phyloP scores from a whole-genome alignment of 139 green algal genomes.

The Ettlia oleoabundans region DNA sequence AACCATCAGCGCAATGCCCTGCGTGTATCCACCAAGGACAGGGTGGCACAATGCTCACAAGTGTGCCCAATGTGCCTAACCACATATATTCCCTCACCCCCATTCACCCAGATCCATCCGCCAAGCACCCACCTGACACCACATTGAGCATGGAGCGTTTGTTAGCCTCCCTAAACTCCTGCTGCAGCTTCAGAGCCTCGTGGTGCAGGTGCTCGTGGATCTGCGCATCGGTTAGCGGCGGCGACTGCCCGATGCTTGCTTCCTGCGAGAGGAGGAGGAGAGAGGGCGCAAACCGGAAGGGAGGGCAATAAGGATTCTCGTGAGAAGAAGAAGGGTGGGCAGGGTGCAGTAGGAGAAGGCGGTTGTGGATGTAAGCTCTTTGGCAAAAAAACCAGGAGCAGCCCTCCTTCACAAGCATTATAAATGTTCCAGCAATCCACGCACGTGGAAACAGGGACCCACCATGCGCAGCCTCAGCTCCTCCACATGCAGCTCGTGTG shows the following conservation, averaged over 20 bases:
- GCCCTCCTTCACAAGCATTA: too few relatives aligned
- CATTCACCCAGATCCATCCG: neutral
- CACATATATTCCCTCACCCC: neutral
- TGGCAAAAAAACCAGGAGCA: too few relatives aligned
- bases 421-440: neutral
- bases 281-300: too few relatives aligned
- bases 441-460: too few relatives aligned
- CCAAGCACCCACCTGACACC: conserved; percentile 26
- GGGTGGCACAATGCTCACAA: too few relatives aligned
- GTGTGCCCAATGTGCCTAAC: too few relatives aligned
- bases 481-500: conserved; percentile 74
- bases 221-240: conserved; percentile 68
- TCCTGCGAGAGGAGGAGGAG: conserved; percentile 76
- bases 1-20: too few relatives aligned
- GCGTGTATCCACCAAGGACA: too few relatives aligned
- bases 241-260: conserved; percentile 76
- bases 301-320: too few relatives aligned
- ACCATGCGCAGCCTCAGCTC: conserved; percentile 85
- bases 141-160: conserved; percentile 47
- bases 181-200: conserved; percentile 35
- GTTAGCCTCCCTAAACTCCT: conserved; percentile 51
- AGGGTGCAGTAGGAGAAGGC: too few relatives aligned
- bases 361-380: too few relatives aligned
- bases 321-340: too few relatives aligned
- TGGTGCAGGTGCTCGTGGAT: conserved; percentile 70